phyloP scores from a whole-genome alignment of 352 stramenopile species.

The Phytophthora agathidicida region DNA sequence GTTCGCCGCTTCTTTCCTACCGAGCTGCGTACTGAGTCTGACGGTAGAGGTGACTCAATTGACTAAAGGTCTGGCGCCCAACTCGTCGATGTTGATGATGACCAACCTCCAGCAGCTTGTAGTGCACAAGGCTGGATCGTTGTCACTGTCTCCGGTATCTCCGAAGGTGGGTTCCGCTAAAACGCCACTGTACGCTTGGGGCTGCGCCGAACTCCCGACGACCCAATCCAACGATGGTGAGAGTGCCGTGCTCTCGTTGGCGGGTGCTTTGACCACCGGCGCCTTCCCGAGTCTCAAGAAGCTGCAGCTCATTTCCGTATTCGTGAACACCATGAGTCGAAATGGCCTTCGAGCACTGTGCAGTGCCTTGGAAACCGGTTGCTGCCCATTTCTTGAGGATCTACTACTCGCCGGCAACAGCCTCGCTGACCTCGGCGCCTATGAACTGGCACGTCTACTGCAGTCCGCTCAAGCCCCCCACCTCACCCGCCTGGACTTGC shows the following conservation, averaged over 20 bases:
- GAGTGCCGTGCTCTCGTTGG: constrained; percentile 51
- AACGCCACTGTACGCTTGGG: constrained; percentile 63
- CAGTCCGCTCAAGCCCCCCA: constrained; percentile 32
- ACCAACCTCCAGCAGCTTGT: constrained; percentile 64
- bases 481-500: constrained; percentile 64
- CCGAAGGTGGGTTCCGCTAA: constrained; percentile 9
- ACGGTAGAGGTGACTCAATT: constrained; percentile 59
- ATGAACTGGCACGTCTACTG: constrained; percentile 53
- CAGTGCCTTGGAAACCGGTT: constrained; percentile 43
- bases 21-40: constrained; percentile 53
- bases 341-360: constrained; percentile 56
- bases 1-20: constrained; percentile 55
- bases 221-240: constrained; percentile 65
- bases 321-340: constrained; percentile 65
- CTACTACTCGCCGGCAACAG: constrained; percentile 72
- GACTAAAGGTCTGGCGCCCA: constrained; percentile 27
- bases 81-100: constrained; percentile 48
- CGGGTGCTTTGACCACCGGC: constrained; percentile 38
- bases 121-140: constrained; percentile 46
- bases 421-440: constrained; percentile 60
- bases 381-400: constrained; percentile 58
- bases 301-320: constrained; percentile 74
- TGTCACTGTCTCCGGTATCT: constrained; percentile 1
- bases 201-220: constrained; percentile 61
- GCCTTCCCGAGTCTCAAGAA: constrained; percentile 49